A percentile compares a stretch with the other conserved stretches of the same genome.
phyloP scores from a whole-genome alignment of 2,329 filamentous ascomycete species.

The Setomelanomma holmii region DNA sequence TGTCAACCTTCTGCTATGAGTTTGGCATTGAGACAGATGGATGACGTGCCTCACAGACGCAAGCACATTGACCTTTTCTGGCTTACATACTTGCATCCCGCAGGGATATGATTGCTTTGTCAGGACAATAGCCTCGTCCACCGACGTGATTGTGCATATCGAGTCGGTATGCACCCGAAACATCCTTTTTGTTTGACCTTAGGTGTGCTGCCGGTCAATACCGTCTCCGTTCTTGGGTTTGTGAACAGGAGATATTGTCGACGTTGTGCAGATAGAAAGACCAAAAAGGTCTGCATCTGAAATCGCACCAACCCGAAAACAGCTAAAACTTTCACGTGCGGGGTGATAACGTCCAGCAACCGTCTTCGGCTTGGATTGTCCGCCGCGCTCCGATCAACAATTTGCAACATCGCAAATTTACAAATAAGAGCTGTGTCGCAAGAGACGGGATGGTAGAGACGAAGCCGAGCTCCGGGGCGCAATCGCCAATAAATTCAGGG shows the following conservation, averaged over 20 bases:
- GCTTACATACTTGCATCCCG: too few relatives aligned
- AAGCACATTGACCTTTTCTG: too few relatives aligned
- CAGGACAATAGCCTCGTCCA: not conserved
- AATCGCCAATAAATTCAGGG: slow-evolving; percentile 28
- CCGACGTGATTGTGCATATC: not conserved
- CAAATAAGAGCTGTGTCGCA: slow-evolving; percentile 14
- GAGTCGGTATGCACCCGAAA: not conserved
- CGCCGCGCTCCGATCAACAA: slow-evolving; percentile 20
- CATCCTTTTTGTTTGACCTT: not conserved
- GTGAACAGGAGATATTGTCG: too few relatives aligned
- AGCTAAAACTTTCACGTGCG: slow-evolving; percentile 1
- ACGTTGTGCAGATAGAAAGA: too few relatives aligned
- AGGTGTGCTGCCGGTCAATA: too few relatives aligned
- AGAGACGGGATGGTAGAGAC: slow-evolving; percentile 34
- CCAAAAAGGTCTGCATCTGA: too few relatives aligned
- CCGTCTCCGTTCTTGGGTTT: too few relatives aligned
- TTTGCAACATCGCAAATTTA: slow-evolving; percentile 15
- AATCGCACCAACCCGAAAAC: not conserved
- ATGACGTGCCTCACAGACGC: not conserved
- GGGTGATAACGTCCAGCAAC: slow-evolving; percentile 10
- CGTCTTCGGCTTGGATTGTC: slow-evolving; percentile 12
- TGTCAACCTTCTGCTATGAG: too few relatives aligned
- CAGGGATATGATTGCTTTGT: not conserved
- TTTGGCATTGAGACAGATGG: too few relatives aligned
- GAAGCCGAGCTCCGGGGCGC: slow-evolving; percentile 25